phyloP scores from a whole-genome alignment of 257 asterid genomes.

The Solanum pimpinellifolium region DNA sequence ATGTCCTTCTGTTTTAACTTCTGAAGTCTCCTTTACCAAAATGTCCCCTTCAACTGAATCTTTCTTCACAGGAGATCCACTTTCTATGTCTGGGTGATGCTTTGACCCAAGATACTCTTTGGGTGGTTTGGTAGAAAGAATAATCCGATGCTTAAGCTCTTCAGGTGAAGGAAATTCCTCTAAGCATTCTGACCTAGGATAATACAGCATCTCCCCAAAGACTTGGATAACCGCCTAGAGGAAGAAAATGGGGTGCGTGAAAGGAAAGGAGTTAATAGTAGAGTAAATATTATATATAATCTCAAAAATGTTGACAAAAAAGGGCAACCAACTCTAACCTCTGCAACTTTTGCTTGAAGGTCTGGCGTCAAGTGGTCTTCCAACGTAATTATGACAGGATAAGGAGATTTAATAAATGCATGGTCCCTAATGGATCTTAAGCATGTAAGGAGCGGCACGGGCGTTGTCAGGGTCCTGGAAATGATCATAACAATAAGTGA shows the following conservation, averaged over 20 bases:
- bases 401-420: slow-evolving; percentile 73
- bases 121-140: slow-evolving; percentile 90
- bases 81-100: slow-evolving; percentile 13
- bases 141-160: slow-evolving; percentile 51
- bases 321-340: slow-evolving; percentile 28
- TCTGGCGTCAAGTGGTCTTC: slow-evolving; percentile 90
- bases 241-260: neutral
- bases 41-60: slow-evolving; percentile 50
- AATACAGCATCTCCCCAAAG: slow-evolving; percentile 79
- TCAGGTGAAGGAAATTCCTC: slow-evolving; percentile 89
- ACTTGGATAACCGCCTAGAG: slow-evolving; percentile 55
- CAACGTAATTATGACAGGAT: slow-evolving; percentile 80
- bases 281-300: neutral
- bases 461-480: slow-evolving; percentile 85
- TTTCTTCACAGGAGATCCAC: slow-evolving; percentile 27
- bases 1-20: slow-evolving; percentile 1
- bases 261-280: neutral
- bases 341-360: slow-evolving; percentile 92
- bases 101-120: slow-evolving; percentile 62
- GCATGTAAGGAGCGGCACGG: slow-evolving; percentile 61
- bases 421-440: slow-evolving; percentile 62
- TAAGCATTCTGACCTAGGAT: slow-evolving; percentile 39
- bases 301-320: neutral
- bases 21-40: slow-evolving; percentile 1
- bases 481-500: neutral